Conservation (phyloP, 1,139 yeast genomes). For the Hansenula anomala region DNA sequence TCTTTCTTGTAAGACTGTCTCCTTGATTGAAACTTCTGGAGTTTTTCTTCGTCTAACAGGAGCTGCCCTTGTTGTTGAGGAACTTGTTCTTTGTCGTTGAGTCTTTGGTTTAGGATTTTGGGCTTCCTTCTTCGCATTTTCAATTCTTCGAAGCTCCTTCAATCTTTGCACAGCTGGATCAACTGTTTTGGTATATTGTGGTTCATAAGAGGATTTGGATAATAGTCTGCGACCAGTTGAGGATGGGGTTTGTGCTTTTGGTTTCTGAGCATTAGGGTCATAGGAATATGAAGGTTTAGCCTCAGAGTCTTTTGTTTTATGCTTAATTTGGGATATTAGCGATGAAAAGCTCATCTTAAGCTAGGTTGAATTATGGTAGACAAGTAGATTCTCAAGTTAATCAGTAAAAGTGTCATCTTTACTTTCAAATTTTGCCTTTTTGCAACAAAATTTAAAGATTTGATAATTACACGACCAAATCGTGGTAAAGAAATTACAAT, state of each 20-base stretch:
- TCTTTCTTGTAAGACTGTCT: conserved; percentile 5
- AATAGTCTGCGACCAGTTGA: too few species aligned
- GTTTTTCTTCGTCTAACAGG: conserved; percentile 3
- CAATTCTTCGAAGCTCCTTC: conserved; percentile 60
- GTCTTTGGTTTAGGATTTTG: conserved; percentile 15
- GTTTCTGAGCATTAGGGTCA: not conserved
- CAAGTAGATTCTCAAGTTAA: too few species aligned
- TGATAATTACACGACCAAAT: too few species aligned
- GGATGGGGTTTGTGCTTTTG: not conserved
- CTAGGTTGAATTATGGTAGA: too few species aligned
- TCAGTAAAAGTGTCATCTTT: not conserved
- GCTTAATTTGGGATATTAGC: conserved; percentile 15
- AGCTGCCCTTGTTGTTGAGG: conserved; percentile 5
- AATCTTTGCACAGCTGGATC: conserved; percentile 47
- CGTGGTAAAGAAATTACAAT: too few species aligned
- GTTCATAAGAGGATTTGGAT: too few species aligned
- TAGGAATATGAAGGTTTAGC: not conserved
- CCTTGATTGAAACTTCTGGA: conserved; percentile 10
- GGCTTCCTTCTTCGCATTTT: conserved; percentile 41
- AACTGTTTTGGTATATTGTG: conserved; percentile 21
- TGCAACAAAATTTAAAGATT: not conserved
- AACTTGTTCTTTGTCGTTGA: conserved; percentile 8
- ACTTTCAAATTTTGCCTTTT: not conserved
- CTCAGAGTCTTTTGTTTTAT: conserved; percentile 6
- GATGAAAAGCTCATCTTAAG: conserved; percentile 16